A percentile compares a stretch with the other conserved stretches of the same genome.
phyloP scores from a whole-genome alignment of 768 basidiomycete genomes.

The Lentinula sp. region DNA sequence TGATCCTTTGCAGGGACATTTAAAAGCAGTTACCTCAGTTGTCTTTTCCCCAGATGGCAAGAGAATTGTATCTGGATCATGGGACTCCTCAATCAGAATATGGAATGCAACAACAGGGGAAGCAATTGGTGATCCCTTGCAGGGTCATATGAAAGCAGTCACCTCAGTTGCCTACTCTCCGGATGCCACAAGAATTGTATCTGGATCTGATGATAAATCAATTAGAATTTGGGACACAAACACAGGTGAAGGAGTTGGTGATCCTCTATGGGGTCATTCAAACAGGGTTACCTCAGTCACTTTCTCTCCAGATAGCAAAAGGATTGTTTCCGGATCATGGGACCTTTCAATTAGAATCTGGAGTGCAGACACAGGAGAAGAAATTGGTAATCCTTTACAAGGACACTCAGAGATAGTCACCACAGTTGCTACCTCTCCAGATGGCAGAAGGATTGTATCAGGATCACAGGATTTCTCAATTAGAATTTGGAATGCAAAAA shows the following conservation, averaged over 20 bases:
- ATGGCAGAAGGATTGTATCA: background rate
- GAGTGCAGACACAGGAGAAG: slow-evolving; percentile 18
- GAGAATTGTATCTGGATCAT: too few relatives aligned
- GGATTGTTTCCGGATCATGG: background rate
- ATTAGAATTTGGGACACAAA: background rate
- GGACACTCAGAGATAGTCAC: too few relatives aligned
- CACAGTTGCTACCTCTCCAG: background rate
- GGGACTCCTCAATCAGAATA: too few relatives aligned
- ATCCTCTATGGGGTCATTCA: background rate
- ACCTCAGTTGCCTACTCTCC: background rate
- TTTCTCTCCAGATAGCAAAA: background rate
- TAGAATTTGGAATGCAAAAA: background rate
- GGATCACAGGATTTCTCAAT: background rate
- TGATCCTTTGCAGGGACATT: too few relatives aligned
- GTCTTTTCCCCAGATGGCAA: background rate
- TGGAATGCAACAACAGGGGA: too few relatives aligned
- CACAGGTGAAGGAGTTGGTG: background rate
- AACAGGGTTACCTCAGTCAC: background rate
- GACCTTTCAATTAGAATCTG: background rate
- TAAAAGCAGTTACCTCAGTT: too few relatives aligned
- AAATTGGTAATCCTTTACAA: too few relatives aligned
- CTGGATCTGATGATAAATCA: background rate
- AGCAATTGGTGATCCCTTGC: too few relatives aligned
- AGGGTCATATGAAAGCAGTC: background rate
- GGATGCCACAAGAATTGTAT: background rate